Evolutionary conservation across 2,329 filamentous ascomycete genomes (phyloP).

Genomic region (Kalmusia sp.): DNA sequence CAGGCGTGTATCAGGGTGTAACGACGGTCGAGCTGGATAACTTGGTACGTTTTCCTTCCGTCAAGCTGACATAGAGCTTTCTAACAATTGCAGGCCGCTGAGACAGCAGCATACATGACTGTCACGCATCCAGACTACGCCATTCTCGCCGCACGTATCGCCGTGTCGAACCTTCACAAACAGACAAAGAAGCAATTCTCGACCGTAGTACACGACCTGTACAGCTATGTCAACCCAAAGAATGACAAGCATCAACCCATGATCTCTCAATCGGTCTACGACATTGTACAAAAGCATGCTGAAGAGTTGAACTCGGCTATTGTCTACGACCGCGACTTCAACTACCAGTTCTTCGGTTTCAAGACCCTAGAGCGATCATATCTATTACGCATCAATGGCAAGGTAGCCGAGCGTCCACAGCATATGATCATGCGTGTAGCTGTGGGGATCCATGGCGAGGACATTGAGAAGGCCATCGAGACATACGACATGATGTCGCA

Average conservation of each 20-base stretch:
- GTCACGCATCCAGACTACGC: slow-evolving; percentile 99
- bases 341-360: slow-evolving; percentile 99
- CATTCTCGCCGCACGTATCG: slow-evolving; percentile 96
- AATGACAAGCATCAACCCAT: slow-evolving; percentile 85
- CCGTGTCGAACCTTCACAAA: slow-evolving; percentile 99
- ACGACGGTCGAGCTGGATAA: slow-evolving; percentile 97
- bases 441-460: slow-evolving; percentile 93
- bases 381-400: slow-evolving; percentile 91
- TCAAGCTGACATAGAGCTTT: slow-evolving; percentile 16
- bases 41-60: slow-evolving; percentile 68
- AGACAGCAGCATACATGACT: slow-evolving; percentile 99
- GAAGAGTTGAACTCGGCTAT: slow-evolving; percentile 98
- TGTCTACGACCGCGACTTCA: slow-evolving; percentile 99
- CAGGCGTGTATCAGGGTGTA: slow-evolving; percentile 97
- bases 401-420: slow-evolving; percentile 95
- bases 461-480: slow-evolving; percentile 93
- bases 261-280: slow-evolving; percentile 91
- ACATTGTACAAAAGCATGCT: slow-evolving; percentile 92
- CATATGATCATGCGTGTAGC: slow-evolving; percentile 99
- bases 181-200: slow-evolving; percentile 99
- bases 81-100: slow-evolving; percentile 70
- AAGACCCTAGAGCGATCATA: slow-evolving; percentile 99
- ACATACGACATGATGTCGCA: slow-evolving; percentile 99
- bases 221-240: slow-evolving; percentile 95
- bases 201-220: slow-evolving; percentile 90